These are phyloP conservation scores for Globisporangium irregulare DNA, from an alignment of 352 stramenopile species.

Conservation along the genomic window DNA sequence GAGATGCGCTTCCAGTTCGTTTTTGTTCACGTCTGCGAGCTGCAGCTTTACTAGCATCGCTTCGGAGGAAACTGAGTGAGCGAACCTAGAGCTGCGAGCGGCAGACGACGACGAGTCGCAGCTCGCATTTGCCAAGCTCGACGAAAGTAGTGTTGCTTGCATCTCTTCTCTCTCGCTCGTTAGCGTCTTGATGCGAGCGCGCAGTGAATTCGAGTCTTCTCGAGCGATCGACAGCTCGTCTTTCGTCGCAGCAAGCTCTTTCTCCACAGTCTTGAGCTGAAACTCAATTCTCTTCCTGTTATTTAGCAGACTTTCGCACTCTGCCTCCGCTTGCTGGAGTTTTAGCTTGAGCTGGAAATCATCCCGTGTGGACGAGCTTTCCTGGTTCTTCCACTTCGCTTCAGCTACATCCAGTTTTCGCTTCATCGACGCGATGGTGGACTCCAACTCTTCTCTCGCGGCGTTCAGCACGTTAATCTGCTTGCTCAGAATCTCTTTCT, in stretches of 20 bases:
- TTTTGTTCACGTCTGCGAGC: slow-evolving; percentile 50
- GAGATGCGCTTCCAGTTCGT: slow-evolving; percentile 49
- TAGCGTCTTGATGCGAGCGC: slow-evolving; percentile 30
- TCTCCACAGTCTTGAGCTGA: slow-evolving; percentile 32
- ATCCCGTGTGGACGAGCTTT: slow-evolving; percentile 16
- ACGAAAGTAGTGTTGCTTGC: slow-evolving; percentile 30
- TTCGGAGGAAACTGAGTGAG: slow-evolving; percentile 19
- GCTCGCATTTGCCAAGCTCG: slow-evolving; percentile 25
- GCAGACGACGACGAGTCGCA: slow-evolving; percentile 12
- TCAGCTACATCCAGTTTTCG: slow-evolving; percentile 23
- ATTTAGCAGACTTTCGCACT: slow-evolving; percentile 21
- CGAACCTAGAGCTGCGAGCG: slow-evolving; percentile 8
- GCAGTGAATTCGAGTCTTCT: slow-evolving; percentile 29
- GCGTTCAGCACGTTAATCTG: slow-evolving; percentile 12
- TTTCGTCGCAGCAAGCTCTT: slow-evolving; percentile 25
- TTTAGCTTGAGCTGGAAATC: slow-evolving; percentile 33
- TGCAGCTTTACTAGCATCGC: slow-evolving; percentile 65
- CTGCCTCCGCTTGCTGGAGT: slow-evolving; percentile 34
- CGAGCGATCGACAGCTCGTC: slow-evolving; percentile 23
- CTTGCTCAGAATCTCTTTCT: slow-evolving; percentile 16
- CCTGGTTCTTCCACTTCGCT: slow-evolving; percentile 21
- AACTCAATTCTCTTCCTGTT: slow-evolving; percentile 28
- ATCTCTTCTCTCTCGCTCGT: slow-evolving; percentile 38
- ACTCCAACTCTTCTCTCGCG: slow-evolving; percentile 20
- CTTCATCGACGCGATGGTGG: slow-evolving; percentile 6